phyloP scores from a whole-genome alignment of 495 filamentous ascomycete genomes.

The Rostrohypoxylon terebratum region DNA sequence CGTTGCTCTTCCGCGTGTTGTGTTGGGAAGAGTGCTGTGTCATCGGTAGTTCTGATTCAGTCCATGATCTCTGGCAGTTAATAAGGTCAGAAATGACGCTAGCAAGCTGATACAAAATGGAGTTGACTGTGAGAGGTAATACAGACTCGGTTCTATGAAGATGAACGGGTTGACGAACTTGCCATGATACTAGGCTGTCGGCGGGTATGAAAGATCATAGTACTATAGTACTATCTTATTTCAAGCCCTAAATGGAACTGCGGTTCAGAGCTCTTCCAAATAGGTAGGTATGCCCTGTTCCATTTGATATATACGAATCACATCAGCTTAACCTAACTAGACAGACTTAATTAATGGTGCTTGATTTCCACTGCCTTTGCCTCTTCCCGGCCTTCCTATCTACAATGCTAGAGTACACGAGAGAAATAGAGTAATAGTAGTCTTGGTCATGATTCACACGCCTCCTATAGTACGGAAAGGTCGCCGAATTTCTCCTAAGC shows the following conservation, averaged over 20 bases:
- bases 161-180: not conserved
- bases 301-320: conserved; percentile 10
- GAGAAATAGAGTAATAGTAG: conserved; percentile 52
- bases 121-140: no score
- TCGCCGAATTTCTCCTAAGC: conserved; percentile 97
- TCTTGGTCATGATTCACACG: conserved; percentile 18
- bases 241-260: not conserved
- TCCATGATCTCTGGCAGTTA: no score
- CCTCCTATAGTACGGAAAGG: conserved; percentile 84
- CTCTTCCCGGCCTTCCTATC: conserved; percentile 55
- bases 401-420: conserved; percentile 72
- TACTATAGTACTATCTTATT: no score
- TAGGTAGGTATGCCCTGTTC: not conserved
- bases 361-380: conserved; percentile 50
- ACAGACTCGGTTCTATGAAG: not conserved
- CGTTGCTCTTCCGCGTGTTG: no score
- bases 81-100: no score
- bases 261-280: not conserved
- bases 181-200: not conserved
- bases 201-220: not conserved
- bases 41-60: no score
- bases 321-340: not conserved
- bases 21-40: no score
- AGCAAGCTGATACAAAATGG: no score
- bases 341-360: conserved; percentile 28